These are phyloP conservation scores for Nemania diffusa DNA, from an alignment of 2,329 filamentous ascomycete genomes.

Conservation along the genomic window DNA sequence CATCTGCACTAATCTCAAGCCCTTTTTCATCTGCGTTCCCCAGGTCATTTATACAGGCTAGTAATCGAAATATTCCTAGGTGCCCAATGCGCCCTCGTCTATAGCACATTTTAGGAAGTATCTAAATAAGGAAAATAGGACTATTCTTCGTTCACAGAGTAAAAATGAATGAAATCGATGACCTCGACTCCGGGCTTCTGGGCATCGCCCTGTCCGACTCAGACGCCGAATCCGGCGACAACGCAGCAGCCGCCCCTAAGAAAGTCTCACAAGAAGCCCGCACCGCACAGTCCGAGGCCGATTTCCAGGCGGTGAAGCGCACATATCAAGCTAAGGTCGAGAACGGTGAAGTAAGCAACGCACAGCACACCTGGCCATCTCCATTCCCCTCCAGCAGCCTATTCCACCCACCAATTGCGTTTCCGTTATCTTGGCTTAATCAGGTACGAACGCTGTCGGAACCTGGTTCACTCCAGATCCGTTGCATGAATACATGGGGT, in stretches of 20 bases:
- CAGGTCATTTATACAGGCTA: not conserved
- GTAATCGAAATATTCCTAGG: not conserved
- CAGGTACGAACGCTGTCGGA: not conserved
- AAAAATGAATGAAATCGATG: constrained; percentile 48
- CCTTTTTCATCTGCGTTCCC: not conserved
- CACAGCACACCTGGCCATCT: constrained; percentile 35
- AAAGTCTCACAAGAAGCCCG: constrained; percentile 31
- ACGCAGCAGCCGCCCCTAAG: constrained; percentile 34
- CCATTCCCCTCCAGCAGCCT: not conserved
- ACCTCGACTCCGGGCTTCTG: constrained; percentile 53
- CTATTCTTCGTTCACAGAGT: not conserved
- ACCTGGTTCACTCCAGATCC: not conserved
- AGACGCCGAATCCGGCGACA: constrained; percentile 45
- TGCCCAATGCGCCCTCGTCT: not conserved
- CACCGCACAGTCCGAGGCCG: constrained; percentile 59
- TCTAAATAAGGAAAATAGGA: not conserved
- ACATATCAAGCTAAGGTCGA: constrained; percentile 62
- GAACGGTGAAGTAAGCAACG: constrained; percentile 67
- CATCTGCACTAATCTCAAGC: no score
- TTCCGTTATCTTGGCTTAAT: not conserved
- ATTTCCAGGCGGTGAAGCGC: constrained; percentile 59
- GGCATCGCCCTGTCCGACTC: constrained; percentile 56
- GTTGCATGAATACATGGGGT: not conserved
- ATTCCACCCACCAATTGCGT: no score
- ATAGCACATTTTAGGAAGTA: not conserved